Conservation (phyloP, 306 rosid species). For the Cucumis cinereus region DNA sequence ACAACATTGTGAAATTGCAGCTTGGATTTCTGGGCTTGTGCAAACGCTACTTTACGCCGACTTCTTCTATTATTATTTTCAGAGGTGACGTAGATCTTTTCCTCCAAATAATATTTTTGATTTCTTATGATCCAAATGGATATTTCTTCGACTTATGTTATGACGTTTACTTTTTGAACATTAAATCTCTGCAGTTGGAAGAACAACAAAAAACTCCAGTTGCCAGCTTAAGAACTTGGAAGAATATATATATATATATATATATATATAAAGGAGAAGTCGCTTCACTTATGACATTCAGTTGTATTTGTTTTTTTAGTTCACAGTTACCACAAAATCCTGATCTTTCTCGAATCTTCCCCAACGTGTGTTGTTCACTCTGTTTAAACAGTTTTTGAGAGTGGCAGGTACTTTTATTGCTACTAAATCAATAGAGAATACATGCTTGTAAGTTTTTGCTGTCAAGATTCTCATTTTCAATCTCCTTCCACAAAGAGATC, state of each 20-base stretch:
- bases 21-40: conserved; percentile 72
- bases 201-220: conserved; percentile 67
- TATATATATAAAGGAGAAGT: not conserved
- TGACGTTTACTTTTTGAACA: not conserved
- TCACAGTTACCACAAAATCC: not conserved
- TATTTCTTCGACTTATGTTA: not conserved
- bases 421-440: not conserved
- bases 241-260: not conserved
- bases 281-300: not conserved
- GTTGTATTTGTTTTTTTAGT: conserved; percentile 9
- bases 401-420: not conserved
- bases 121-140: not conserved
- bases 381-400: conserved; percentile 1
- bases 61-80: conserved; percentile 86
- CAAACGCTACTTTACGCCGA: conserved; percentile 82
- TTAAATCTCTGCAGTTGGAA: conserved; percentile 53
- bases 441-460: not conserved
- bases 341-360: not conserved
- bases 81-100: conserved; percentile 35
- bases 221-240: conserved; percentile 56
- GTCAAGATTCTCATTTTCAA: conserved; percentile 1
- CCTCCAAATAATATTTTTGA: not conserved
- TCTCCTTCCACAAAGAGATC: not conserved
- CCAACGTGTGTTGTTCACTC: not conserved
- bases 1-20: conserved; percentile 26